Evolutionary conservation across 371 early-diverging fungal genomes (phyloP).

Genomic region (Mortierella sp.): DNA sequence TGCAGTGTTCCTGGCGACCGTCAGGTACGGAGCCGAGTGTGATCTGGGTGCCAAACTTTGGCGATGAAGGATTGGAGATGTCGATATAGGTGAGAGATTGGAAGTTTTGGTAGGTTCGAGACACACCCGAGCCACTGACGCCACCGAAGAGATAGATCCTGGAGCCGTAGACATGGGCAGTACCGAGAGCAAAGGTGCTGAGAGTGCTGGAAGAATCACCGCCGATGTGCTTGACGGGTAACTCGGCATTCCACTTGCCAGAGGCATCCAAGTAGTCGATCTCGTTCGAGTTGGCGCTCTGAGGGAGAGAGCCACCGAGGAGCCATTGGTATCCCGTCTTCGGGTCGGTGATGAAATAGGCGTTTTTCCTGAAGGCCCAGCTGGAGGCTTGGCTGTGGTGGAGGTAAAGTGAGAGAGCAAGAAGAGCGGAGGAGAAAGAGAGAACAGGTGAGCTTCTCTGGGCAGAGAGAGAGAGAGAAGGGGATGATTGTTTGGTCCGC

Average conservation of each 20-base stretch:
- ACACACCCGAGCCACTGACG: background rate
- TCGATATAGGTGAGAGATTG: conserved; percentile 17
- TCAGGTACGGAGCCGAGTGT: conserved; percentile 29
- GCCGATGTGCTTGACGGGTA: too few species aligned
- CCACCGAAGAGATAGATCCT: conserved; percentile 2
- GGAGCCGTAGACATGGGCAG: background rate
- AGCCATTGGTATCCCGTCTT: conserved; percentile 23
- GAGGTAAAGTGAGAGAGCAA: background rate
- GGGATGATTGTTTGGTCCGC: too few species aligned
- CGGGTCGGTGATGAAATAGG: conserved; percentile 25
- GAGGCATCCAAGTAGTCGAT: conserved; percentile 24
- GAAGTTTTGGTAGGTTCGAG: background rate
- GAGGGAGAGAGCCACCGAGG: conserved; percentile 23
- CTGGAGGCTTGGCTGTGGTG: conserved; percentile 26
- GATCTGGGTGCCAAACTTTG: conserved; percentile 23
- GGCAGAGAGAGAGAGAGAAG: background rate
- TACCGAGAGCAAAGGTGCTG: background rate
- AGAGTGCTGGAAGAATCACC: background rate
- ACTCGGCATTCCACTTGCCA: too few species aligned
- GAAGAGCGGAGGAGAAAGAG: background rate
- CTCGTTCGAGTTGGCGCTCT: conserved; percentile 22
- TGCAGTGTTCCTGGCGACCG: conserved; percentile 45
- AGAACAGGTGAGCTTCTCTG: background rate
- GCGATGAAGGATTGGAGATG: conserved; percentile 4
- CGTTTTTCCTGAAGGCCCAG: conserved; percentile 19